Percentiles rank a stretch among this genome's conserved stretches.
Evolutionary conservation across 2,329 filamentous ascomycete species (phyloP).

Genomic region (Diaporthe ilicicola): DNA sequence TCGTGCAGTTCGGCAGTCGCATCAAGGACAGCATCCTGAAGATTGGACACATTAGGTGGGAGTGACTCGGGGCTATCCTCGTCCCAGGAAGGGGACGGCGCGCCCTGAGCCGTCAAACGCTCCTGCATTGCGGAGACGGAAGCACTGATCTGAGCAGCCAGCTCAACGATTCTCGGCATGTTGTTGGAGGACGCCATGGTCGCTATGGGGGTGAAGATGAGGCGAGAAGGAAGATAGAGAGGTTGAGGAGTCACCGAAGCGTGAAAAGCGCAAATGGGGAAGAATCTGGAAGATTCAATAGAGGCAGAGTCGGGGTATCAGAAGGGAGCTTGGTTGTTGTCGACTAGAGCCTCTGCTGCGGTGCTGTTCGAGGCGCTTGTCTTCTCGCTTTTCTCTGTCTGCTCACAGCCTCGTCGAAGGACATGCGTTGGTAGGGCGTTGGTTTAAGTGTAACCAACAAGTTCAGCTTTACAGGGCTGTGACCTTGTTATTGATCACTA

Average conservation of each 20-base stretch:
- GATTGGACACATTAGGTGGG: not conserved
- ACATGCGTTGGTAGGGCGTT: too few species aligned
- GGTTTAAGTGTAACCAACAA: too few species aligned
- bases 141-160: slow-evolving; percentile 1
- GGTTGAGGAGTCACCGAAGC: not conserved
- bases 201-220: not conserved
- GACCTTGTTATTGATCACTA: too few species aligned
- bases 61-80: not conserved
- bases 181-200: not conserved
- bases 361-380: too few species aligned
- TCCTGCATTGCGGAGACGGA: not conserved
- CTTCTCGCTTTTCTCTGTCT: too few species aligned
- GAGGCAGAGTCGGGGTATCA: too few species aligned
- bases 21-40: slow-evolving; percentile 6
- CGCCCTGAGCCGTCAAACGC: not conserved
- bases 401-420: too few species aligned
- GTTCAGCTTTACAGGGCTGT: too few species aligned
- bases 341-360: too few species aligned
- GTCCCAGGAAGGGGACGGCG: not conserved
- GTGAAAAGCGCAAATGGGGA: not conserved
- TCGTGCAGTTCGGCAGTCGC: slow-evolving; percentile 4
- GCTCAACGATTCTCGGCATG: not conserved
- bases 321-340: too few species aligned
- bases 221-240: too few species aligned
- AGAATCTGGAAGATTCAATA: too few species aligned